Evolutionary conservation across 2,329 filamentous ascomycete genomes (phyloP).

Genomic region (Ophiostoma sp.): DNA sequence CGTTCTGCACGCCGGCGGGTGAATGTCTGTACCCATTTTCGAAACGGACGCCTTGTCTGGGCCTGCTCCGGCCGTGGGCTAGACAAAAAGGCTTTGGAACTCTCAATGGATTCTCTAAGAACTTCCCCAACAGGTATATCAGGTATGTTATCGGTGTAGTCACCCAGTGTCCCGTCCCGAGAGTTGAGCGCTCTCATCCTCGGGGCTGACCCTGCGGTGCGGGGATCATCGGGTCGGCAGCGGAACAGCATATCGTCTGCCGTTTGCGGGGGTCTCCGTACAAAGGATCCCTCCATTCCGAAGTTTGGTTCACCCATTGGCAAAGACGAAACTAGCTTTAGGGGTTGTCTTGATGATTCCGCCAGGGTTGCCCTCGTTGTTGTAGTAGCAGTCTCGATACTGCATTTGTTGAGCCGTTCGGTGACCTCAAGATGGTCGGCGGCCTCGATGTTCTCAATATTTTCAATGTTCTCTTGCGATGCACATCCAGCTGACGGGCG

Average conservation of each 20-base stretch:
- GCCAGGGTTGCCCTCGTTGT: neutral
- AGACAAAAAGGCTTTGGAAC: neutral
- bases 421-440: neutral
- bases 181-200: neutral
- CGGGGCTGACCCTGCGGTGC: neutral
- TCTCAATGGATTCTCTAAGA: neutral
- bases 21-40: constrained; percentile 67
- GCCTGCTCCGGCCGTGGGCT: neutral
- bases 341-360: neutral
- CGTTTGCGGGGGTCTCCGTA: neutral
- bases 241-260: neutral
- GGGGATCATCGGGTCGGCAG: neutral
- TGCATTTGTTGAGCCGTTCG: neutral
- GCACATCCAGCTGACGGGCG: neutral
- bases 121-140: neutral
- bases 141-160: no score
- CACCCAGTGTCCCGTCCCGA: neutral
- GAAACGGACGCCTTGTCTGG: constrained; percentile 49
- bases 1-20: constrained; percentile 49
- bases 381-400: neutral
- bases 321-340: neutral
- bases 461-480: neutral
- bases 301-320: neutral
- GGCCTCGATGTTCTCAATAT: neutral
- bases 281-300: neutral